phyloP scores from a whole-genome alignment of 2,329 filamentous ascomycete species.

The Nothophoma quercina region DNA sequence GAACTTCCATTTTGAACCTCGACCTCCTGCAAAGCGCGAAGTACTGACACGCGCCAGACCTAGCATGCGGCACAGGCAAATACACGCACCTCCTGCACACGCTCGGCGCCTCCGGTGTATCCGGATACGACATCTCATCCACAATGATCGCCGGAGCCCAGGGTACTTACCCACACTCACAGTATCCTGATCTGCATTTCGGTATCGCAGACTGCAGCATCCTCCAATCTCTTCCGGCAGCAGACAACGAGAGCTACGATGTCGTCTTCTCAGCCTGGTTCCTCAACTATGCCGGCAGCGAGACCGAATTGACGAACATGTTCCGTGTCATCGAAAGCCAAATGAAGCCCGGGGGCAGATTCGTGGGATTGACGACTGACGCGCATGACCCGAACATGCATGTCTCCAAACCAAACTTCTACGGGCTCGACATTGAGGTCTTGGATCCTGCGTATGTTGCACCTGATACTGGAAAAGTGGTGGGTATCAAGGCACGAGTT shows the following conservation, averaged over 20 bases:
- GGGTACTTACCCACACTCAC: slow-evolving; percentile 22
- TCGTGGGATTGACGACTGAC: slow-evolving; percentile 39
- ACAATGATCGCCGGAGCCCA: slow-evolving; percentile 35
- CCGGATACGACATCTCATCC: slow-evolving; percentile 39
- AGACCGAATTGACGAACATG: slow-evolving; percentile 31
- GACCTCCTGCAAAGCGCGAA: no score
- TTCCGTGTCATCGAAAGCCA: slow-evolving; percentile 31
- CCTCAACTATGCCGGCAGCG: slow-evolving; percentile 40
- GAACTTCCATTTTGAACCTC: not conserved
- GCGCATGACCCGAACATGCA: slow-evolving; percentile 25
- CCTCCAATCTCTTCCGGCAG: slow-evolving; percentile 3
- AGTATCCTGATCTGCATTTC: slow-evolving; percentile 29
- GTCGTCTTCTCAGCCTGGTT: slow-evolving; percentile 44
- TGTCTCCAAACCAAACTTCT: slow-evolving; percentile 29
- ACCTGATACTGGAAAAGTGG: slow-evolving; percentile 19
- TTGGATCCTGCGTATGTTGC: slow-evolving; percentile 29
- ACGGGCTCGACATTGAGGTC: slow-evolving; percentile 33
- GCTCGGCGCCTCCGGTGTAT: slow-evolving; percentile 30
- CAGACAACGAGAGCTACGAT: slow-evolving; percentile 21
- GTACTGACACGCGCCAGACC: slow-evolving; percentile 27
- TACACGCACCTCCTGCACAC: slow-evolving; percentile 32
- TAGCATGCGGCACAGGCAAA: slow-evolving; percentile 42
- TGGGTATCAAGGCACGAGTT: slow-evolving; percentile 36
- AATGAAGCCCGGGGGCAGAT: slow-evolving; percentile 23
- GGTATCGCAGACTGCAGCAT: slow-evolving; percentile 36